phyloP scores from a whole-genome alignment of 345 rosid species.

The Eucalyptus cloeziana region DNA sequence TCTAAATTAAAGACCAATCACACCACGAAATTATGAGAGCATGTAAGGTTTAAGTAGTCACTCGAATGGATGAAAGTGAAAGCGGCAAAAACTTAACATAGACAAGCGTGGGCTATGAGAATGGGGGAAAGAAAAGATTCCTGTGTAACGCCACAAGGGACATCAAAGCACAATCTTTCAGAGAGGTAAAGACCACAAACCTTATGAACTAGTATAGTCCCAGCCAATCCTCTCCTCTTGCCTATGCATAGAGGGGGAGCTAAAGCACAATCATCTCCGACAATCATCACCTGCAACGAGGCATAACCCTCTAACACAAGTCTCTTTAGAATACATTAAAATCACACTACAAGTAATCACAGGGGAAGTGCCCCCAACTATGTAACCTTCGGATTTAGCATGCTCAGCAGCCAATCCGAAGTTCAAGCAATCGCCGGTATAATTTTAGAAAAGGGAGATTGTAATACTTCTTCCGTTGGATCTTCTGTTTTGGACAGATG shows the following conservation, averaged over 20 bases:
- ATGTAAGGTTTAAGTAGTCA: no score
- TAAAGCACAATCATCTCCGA: constrained; percentile 95
- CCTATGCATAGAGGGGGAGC: constrained; percentile 80
- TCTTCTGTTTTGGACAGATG: not conserved
- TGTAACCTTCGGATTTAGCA: constrained; percentile 91
- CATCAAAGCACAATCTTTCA: no score
- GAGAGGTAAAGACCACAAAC: not conserved
- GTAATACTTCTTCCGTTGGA: not conserved
- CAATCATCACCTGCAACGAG: constrained; percentile 61
- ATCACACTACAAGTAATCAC: not conserved
- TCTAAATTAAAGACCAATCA: no score
- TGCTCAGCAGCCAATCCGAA: constrained; percentile 97
- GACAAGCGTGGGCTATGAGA: no score
- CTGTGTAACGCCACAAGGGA: no score
- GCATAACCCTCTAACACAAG: not conserved
- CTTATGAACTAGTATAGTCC: constrained; percentile 85
- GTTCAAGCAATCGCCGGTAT: constrained; percentile 92
- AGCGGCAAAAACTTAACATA: no score
- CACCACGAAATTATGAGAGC: no score
- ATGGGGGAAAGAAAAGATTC: no score
- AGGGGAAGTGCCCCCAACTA: constrained; percentile 57
- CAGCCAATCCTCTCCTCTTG: constrained; percentile 94
- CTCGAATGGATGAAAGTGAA: no score
- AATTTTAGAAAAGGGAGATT: constrained; percentile 36
- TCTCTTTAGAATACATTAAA: not conserved